These are phyloP conservation scores for Solanum chiquidenum DNA, from an alignment of 257 asterid genomes.

Conservation along the genomic window DNA sequence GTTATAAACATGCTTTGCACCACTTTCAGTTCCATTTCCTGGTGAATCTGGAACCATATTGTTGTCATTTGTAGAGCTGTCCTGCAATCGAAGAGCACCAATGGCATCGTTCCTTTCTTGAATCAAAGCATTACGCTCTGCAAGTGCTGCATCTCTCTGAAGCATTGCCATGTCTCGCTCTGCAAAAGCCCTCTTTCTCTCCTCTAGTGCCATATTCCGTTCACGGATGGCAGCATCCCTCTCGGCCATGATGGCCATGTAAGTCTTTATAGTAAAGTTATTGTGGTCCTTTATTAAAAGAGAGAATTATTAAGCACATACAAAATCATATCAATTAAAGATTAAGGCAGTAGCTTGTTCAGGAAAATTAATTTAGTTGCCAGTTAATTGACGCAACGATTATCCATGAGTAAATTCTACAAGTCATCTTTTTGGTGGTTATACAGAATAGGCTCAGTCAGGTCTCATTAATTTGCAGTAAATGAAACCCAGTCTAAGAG, in stretches of 20 bases:
- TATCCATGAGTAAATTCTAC: background rate
- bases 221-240: constrained; percentile 93
- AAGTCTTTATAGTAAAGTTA: constrained; percentile 68
- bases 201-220: constrained; percentile 92
- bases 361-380: background rate
- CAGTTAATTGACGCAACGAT: background rate
- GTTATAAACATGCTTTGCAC: constrained; percentile 34
- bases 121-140: constrained; percentile 69
- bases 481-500: background rate
- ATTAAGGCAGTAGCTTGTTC: background rate
- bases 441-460: background rate
- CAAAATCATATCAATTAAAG: background rate
- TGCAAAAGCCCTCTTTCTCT: constrained; percentile 80
- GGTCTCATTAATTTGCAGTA: background rate
- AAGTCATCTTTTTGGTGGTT: background rate
- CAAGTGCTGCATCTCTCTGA: constrained; percentile 86
- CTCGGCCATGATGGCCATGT: constrained; percentile 87
- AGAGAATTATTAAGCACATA: constrained; percentile 1
- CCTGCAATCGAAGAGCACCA: constrained; percentile 46
- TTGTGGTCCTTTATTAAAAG: constrained; percentile 52
- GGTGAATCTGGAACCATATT: constrained; percentile 37
- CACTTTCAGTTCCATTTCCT: constrained; percentile 29
- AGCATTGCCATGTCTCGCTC: constrained; percentile 93
- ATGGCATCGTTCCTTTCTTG: constrained; percentile 73
- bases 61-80: constrained; percentile 39